A percentile compares a stretch with the other conserved stretches of the same genome.
Evolutionary conservation across 2,329 filamentous ascomycete species (phyloP).

Genomic region (Atkinsonella texensis): DNA sequence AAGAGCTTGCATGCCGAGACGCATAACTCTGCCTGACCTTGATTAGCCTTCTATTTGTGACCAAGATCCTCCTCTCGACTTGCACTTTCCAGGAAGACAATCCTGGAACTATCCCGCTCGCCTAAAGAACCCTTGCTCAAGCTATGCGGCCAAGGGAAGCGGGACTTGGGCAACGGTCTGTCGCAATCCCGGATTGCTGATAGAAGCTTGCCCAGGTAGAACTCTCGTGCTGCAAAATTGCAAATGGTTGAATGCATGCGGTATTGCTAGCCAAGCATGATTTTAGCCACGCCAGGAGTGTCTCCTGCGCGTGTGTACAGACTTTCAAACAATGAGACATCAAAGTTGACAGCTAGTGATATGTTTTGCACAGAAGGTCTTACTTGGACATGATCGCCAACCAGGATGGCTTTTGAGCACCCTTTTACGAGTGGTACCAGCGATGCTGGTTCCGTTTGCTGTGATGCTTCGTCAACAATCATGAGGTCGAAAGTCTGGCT

Average conservation of each 20-base stretch:
- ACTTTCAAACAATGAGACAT: background rate
- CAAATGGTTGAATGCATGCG: conserved; percentile 30
- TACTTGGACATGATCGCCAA: conserved; percentile 35
- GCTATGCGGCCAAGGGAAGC: background rate
- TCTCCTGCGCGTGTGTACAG: background rate
- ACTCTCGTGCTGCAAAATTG: conserved; percentile 26
- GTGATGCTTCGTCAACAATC: conserved; percentile 34
- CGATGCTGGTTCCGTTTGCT: conserved; percentile 30
- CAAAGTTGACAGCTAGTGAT: background rate
- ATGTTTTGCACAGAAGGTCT: conserved; percentile 27
- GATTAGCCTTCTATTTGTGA: background rate
- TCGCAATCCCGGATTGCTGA: background rate
- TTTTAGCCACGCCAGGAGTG: conserved; percentile 10
- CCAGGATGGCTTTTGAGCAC: conserved; percentile 28
- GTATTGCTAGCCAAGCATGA: conserved; percentile 33
- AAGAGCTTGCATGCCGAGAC: background rate
- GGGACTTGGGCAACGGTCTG: background rate
- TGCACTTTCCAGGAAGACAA: background rate
- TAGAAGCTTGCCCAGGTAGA: conserved; percentile 23
- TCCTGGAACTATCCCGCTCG: background rate
- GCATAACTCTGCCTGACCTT: background rate
- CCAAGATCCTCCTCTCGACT: background rate
- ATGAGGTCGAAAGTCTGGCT: conserved; percentile 12
- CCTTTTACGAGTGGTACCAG: conserved; percentile 30
- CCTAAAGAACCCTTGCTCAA: background rate